Percentiles rank a stretch among this genome's conserved stretches.
phyloP scores from a whole-genome alignment of 1,284 basidiomycete genomes.

The Ganoderma boninense region DNA sequence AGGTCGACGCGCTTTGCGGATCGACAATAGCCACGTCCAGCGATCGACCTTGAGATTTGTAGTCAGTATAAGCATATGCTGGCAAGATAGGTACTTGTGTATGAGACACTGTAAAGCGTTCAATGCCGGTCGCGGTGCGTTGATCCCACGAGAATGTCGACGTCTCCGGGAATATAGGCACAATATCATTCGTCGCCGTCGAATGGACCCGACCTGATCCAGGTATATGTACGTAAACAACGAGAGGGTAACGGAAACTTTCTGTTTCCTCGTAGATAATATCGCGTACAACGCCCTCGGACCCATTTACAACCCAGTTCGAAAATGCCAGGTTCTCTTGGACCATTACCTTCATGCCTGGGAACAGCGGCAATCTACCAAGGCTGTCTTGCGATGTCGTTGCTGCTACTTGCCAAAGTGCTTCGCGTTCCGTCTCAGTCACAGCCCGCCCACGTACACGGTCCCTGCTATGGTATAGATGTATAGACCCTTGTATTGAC shows the following conservation, averaged over 20 bases:
- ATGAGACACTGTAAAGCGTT: neutral
- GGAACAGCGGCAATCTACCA: too few species aligned
- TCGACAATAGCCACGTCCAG: too few species aligned
- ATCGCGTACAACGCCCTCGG: neutral
- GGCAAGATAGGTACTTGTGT: neutral
- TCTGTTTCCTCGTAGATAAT: neutral
- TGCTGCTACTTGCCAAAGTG: too few species aligned
- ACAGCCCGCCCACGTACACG: too few species aligned
- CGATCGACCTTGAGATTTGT: neutral
- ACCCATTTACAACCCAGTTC: neutral
- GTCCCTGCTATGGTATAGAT: too few species aligned
- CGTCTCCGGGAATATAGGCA: neutral
- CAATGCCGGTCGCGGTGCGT: accelerated
- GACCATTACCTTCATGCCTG: too few species aligned
- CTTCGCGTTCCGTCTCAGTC: too few species aligned
- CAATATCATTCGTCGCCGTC: neutral
- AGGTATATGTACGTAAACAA: neutral
- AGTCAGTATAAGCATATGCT: neutral
- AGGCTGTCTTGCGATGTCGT: too few species aligned
- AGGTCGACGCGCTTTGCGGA: too few species aligned
- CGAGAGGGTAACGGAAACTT: neutral
- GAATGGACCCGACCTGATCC: neutral
- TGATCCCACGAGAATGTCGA: neutral
- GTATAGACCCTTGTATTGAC: too few species aligned
- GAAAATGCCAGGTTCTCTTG: neutral